Evolutionary conservation across 768 basidiomycete species (phyloP).

Genomic region (Sarcodon aspratus): DNA sequence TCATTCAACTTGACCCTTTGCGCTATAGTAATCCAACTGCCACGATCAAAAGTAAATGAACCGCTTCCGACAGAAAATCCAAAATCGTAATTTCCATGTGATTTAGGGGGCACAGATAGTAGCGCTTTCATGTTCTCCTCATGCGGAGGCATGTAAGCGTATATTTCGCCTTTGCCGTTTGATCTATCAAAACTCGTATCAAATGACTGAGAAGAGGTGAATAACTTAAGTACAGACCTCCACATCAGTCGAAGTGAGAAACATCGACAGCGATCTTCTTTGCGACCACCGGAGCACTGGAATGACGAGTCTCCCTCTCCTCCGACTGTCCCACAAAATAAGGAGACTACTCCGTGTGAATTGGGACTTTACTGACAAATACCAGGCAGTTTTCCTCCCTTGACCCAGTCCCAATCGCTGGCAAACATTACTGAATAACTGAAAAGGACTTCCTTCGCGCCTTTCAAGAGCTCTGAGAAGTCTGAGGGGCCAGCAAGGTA

Average conservation of each 20-base stretch:
- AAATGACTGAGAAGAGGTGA: background rate
- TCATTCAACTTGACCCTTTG: constrained; percentile 64
- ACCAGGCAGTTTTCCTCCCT: constrained; percentile 71
- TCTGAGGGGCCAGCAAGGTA: constrained; percentile 45
- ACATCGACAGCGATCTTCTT: constrained; percentile 50
- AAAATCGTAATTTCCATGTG: constrained; percentile 42
- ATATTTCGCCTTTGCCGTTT: constrained; percentile 49
- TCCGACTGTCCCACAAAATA: constrained; percentile 27
- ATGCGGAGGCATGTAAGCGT: constrained; percentile 55
- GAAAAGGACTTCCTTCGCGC: constrained; percentile 41
- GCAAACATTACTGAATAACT: constrained; percentile 60
- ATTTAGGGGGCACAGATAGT: constrained; percentile 34
- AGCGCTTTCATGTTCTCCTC: constrained; percentile 30
- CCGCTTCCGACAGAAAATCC: constrained; percentile 61
- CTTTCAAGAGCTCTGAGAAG: constrained; percentile 24
- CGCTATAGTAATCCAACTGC: constrained; percentile 49
- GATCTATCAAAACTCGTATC: background rate
- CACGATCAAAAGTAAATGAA: constrained; percentile 39
- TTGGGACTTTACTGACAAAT: constrained; percentile 35
- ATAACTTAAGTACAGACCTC: constrained; percentile 29
- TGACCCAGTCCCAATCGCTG: constrained; percentile 52
- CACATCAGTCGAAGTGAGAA: constrained; percentile 70
- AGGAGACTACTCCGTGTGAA: background rate
- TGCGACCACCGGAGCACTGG: constrained; percentile 56
- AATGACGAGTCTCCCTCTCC: constrained; percentile 48